Percentiles rank a stretch among this genome's conserved stretches.
Evolutionary conservation across 345 rosid species (phyloP).

Genomic region (Capsella bursapastoris): DNA sequence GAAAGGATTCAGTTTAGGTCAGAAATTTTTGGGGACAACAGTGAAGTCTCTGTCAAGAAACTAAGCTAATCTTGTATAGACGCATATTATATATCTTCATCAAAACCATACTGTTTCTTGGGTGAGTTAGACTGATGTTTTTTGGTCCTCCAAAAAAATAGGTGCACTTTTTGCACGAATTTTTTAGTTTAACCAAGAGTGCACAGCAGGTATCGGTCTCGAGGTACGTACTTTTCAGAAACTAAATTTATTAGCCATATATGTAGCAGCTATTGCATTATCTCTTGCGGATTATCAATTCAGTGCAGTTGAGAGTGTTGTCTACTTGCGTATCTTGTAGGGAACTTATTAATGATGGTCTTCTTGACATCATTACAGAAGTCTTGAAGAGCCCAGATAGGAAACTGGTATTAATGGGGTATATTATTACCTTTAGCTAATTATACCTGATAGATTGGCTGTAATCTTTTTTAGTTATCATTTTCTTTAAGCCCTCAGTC

Average conservation of each 20-base stretch:
- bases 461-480: slow-evolving; percentile 1
- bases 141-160: slow-evolving; percentile 39
- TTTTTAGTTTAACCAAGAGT: slow-evolving; percentile 85
- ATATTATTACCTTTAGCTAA: slow-evolving; percentile 35
- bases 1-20: not conserved
- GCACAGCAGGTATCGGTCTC: slow-evolving; percentile 72
- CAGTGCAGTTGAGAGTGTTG: slow-evolving; percentile 19
- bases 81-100: slow-evolving; percentile 7
- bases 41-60: slow-evolving; percentile 1
- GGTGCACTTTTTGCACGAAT: slow-evolving; percentile 88
- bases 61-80: slow-evolving; percentile 11
- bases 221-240: slow-evolving; percentile 53
- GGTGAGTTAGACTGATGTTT: slow-evolving; percentile 34
- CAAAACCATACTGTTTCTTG: slow-evolving; percentile 24
- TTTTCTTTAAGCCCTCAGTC: not conserved
- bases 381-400: slow-evolving; percentile 76
- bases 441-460: slow-evolving; percentile 15
- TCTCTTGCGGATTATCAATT: slow-evolving; percentile 8
- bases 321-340: slow-evolving; percentile 47
- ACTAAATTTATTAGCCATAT: slow-evolving; percentile 18
- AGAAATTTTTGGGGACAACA: slow-evolving; percentile 11
- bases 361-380: slow-evolving; percentile 75
- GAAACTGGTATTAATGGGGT: slow-evolving; percentile 86
- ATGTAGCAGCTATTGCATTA: slow-evolving; percentile 17
- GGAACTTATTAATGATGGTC: slow-evolving; percentile 78